Base-by-base conservation (phyloP, 345 rosid genomes). In the Heritiera littoralis region DNA sequence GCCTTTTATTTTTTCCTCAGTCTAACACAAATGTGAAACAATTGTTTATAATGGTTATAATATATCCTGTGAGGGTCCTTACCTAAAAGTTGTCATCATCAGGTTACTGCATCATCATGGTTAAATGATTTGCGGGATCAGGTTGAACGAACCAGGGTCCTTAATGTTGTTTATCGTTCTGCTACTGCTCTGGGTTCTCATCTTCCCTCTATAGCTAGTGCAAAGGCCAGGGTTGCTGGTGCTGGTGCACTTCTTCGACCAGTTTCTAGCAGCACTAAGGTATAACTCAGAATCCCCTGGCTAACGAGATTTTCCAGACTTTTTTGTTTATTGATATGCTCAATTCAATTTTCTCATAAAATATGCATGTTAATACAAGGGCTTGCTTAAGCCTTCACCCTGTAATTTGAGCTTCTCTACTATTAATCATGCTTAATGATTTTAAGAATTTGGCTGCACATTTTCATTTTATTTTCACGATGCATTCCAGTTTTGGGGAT, bases 31-130 rank as follows among this genome's bases (percentile, higher is more conserved):
- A 7, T 54, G 9, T 61, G 51, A 40, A 55, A 45, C 30, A 69
- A 54, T 41, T 23, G 8, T 52, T 48, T 38, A 9, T n/a, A 20
- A 72, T 15, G 63, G 56, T 54, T 38, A 10, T n/a, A 13, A 2
- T 76, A 14, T 76, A 32, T 17, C 6, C 56, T 59, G n/a, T 61
- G 35, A 20, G 12, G 58, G 58, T 56, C 18, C 78, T 85, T 7
- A 60, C 69, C 56, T 67, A 45, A 65, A 81, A 67, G 23, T 76
- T 55, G 72, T 76, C 82, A 65, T 78, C 43, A 61, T 75, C 86
- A 90, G 99, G 99, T 96, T 80, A 92, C 94, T 45, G 89, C 97
- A 75, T 96, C 99, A 51, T 94, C 99, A 3, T 96, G 99, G 98
- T 84, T 93, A 76, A 96, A 89, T 87, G 99, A 94, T 86, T 86